phyloP scores from a whole-genome alignment of 106 monocot species.

The Acorus calamus region DNA sequence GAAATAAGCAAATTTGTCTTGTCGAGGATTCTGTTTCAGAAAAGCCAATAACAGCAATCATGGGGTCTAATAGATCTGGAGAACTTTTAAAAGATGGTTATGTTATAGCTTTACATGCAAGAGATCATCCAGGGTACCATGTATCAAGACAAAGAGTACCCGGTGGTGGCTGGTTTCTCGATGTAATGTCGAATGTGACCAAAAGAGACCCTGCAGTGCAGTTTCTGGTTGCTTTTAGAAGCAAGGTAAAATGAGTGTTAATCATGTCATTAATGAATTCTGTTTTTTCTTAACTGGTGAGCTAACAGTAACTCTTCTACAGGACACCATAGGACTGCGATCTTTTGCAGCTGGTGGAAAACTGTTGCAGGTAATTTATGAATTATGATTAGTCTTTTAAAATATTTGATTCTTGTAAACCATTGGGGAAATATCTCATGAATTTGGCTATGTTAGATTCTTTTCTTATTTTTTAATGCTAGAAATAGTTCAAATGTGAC shows the following conservation, averaged over 20 bases:
- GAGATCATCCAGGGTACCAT: conserved; percentile 42
- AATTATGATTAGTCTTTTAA: too few relatives aligned
- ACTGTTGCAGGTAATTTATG: conserved; percentile 58
- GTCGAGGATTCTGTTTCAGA: conserved; percentile 58
- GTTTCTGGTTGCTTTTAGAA: conserved; percentile 66
- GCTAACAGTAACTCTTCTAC: not conserved
- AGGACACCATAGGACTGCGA: conserved; percentile 80
- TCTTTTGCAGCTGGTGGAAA: conserved; percentile 92
- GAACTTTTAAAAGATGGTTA: conserved; percentile 67
- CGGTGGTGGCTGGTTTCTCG: conserved; percentile 78
- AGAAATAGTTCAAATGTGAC: too few relatives aligned
- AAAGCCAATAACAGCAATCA: conserved; percentile 8
- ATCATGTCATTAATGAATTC: not conserved
- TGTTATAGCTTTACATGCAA: conserved; percentile 67
- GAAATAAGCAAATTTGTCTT: conserved; percentile 46
- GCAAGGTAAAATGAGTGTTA: conserved; percentile 41
- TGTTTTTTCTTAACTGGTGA: not conserved
- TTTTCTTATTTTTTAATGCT: too few relatives aligned
- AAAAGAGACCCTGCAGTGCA: conserved; percentile 90
- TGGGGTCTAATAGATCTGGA: conserved; percentile 11
- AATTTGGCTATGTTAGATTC: too few relatives aligned
- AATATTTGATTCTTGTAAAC: too few relatives aligned
- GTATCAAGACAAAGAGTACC: conserved; percentile 66
- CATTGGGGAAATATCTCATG: too few relatives aligned
- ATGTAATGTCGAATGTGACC: conserved; percentile 64